These are phyloP conservation scores for Venturia effusa DNA, from an alignment of 2,329 filamentous ascomycete genomes.

Conservation along the genomic window DNA sequence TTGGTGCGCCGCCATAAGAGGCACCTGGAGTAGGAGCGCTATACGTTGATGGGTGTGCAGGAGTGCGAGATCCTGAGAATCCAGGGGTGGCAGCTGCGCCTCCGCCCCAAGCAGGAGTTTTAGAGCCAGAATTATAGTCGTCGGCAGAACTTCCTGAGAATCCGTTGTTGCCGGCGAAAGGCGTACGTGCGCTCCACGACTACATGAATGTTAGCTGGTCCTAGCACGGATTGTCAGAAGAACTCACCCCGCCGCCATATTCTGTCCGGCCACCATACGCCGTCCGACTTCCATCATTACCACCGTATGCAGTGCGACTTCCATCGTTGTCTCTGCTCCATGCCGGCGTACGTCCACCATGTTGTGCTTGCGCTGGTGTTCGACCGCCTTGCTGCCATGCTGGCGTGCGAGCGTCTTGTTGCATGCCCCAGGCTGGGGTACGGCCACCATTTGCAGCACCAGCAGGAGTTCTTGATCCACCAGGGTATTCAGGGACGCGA, in stretches of 20 bases:
- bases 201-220: conserved; percentile 14
- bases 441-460: conserved; percentile 29
- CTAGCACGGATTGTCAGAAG: conserved; percentile 13
- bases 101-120: conserved; percentile 52
- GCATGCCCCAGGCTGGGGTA: conserved; percentile 45
- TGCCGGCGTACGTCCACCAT: conserved; percentile 24
- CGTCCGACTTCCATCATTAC: conserved; percentile 55
- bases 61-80: conserved; percentile 2
- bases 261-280: conserved; percentile 51
- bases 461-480: conserved; percentile 32
- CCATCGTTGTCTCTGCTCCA: conserved; percentile 29
- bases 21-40: conserved; percentile 48
- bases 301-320: conserved; percentile 33
- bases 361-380: conserved; percentile 22
- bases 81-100: conserved; percentile 14
- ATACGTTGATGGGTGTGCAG: conserved; percentile 8
- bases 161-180: conserved; percentile 63
- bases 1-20: conserved; percentile 30
- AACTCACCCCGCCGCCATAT: conserved; percentile 37
- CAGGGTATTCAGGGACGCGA: conserved; percentile 28
- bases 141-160: conserved; percentile 36
- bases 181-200: conserved; percentile 27
- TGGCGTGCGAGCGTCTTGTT: conserved; percentile 11
- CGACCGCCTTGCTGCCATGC: conserved; percentile 16
- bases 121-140: conserved; percentile 53